Evolutionary conservation across 2,329 filamentous ascomycete genomes (phyloP), one percentile per base, ranked within the genome.

Genomic region (Magnaporthiopsis rhizophila): DNA sequence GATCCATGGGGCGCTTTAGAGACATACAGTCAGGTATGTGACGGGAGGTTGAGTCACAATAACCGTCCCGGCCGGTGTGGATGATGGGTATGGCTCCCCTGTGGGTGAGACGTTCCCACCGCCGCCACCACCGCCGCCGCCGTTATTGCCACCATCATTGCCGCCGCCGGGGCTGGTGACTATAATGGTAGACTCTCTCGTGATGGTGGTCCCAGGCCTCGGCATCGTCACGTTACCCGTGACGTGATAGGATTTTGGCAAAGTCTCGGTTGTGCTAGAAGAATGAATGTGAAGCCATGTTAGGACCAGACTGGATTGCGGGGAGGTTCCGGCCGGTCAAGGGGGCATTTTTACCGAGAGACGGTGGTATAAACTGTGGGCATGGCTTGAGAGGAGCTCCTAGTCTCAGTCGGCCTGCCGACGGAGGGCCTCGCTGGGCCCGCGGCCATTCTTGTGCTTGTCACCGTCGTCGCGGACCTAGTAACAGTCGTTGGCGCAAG

Each of bases 1-100:
- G 45, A 6, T n/a, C 21, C 45, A n/a, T n/a, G 21, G 21, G 8
- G 45, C 28, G 34, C 11, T 53, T 13, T 21, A 11, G 18, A n/a
- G 45, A 53, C 45, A 9, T 53, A 21, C 45, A 53, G 58, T 60
- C 5, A 60, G 30, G 36, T 60, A 60, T n/a, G 58, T 60, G 28
- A 21, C 30, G 5, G 11, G 58, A 12, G 58, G 28, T 32, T 28
- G 58, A 8, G 30, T 60, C 18, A 15, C 24, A 7, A 36, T 21
- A 15, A 7, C 21, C 15, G 58, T 38, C 26, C 1, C 26, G 30
- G 30, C 32, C 21, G 18, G 18, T 18, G 32, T 59, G 2, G 28
- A 30, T 30, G 24, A 30, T 21, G 9, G 24, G 18, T 34, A 24
- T 34, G 32, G 32, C 8, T 7, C 32, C 32, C 1, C 9, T 34